Evolutionary conservation across 2,329 filamentous ascomycete species (phyloP), one percentile per base, ranked within the genome.

Genomic region (Fusarium sp.): DNA sequence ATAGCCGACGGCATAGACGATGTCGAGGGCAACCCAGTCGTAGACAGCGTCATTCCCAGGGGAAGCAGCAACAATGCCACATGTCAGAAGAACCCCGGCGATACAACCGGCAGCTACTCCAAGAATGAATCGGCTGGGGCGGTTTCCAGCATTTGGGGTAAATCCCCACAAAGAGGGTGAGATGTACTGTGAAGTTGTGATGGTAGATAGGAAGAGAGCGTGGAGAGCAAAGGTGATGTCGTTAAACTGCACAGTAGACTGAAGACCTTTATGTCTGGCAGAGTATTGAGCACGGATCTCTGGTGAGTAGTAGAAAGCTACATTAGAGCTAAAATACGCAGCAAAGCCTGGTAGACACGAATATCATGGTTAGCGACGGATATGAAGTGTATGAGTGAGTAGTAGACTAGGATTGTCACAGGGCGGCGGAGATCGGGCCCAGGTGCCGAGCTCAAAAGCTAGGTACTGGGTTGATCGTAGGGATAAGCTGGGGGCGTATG

Each of bases 191-290:
- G 88, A 91, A 63, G 91, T 89, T n/a, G 89, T 88, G 55, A 97
- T 76, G 42, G 87, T 72, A 71, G 89, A 93, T 65, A 97, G 80
- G 11, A 94, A 65, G 17, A 93, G 83, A 32, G 91, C 95, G 80
- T 98, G 94, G 4, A 88, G 82, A 17, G 94, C 94, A 77, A 98
- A 98, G 15, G 89, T 87, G 60, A 98, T 85, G 80, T 99, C 96
- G 80, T 98, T 98, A 79, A 93, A 87, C 55, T 91, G 88, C 28
- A 97, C 94, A 1, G 94, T 96, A 4, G 95, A 93, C 42, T 91
- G 87, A 9, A 92, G 89, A 6, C 90, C 88, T 44, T 86, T 78
- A 78, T 98, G 88, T 62, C 96, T 89, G 19, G 86, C 85, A 21
- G 93, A 94, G 82, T 99, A 99, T 77, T 98, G 92, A 34, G 82